Percentiles rank a stretch among this genome's conserved stretches.
Evolutionary conservation across 768 basidiomycete genomes (phyloP).

Genomic region (Chiua virens): DNA sequence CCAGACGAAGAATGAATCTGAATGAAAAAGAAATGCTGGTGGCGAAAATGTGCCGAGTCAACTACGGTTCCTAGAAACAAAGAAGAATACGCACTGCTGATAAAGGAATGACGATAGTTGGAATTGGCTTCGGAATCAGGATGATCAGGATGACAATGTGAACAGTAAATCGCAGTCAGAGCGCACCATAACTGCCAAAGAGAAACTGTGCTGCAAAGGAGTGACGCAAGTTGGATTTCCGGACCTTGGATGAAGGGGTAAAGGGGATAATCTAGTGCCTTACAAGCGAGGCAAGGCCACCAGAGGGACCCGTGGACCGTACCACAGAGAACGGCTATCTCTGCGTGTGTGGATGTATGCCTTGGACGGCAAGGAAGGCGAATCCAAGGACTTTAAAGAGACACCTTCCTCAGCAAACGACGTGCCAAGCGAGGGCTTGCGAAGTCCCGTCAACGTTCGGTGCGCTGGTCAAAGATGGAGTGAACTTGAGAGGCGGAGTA

Average conservation of each 20-base stretch:
- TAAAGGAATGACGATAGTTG: conserved; percentile 21
- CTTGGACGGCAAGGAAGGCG: conserved; percentile 6
- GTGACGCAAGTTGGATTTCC: too few relatives aligned
- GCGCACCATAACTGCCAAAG: conserved; percentile 1
- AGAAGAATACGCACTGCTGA: too few relatives aligned
- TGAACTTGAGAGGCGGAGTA: not conserved
- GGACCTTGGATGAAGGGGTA: too few relatives aligned
- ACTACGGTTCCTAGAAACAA: too few relatives aligned
- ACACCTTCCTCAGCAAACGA: too few relatives aligned
- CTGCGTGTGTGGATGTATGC: conserved; percentile 1
- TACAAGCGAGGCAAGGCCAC: not conserved
- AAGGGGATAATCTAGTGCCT: not conserved
- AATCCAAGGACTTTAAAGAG: not conserved
- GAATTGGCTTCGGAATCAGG: not conserved
- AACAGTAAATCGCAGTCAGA: not conserved
- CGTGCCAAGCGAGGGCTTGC: not conserved
- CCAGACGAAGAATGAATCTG: too few relatives aligned
- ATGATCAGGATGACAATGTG: not conserved
- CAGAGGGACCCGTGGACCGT: not conserved
- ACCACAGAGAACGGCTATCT: not conserved
- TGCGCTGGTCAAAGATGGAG: not conserved
- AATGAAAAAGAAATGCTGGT: too few relatives aligned
- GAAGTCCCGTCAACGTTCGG: not conserved
- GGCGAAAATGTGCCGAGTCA: too few relatives aligned
- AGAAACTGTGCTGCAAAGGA: too few relatives aligned